Conservation (phyloP, 495 filamentous ascomycete species). For the Penicillium tannophilum region DNA sequence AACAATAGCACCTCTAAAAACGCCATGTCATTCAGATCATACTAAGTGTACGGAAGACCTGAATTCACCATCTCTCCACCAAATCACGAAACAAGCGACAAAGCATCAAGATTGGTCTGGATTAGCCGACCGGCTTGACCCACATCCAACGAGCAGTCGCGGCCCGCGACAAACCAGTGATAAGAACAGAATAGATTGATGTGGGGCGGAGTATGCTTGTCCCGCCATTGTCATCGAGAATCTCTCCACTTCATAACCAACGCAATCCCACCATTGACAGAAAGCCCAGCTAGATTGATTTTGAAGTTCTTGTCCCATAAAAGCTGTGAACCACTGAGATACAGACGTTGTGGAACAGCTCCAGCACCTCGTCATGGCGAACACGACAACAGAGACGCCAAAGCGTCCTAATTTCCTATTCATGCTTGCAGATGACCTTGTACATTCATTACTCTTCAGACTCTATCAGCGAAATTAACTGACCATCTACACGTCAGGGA, state of each 20-base stretch:
- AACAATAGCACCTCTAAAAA: not conserved
- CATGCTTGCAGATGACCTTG: conserved; percentile 41
- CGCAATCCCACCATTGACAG: not conserved
- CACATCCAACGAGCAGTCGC: not conserved
- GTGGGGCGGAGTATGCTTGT: conserved; percentile 9
- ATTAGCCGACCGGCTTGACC: conserved; percentile 1
- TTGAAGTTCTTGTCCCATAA: not conserved
- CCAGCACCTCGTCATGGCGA: not conserved
- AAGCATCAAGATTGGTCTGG: not conserved
- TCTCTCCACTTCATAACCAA: not conserved
- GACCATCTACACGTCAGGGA: conserved; percentile 9
- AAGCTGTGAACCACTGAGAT: not conserved
- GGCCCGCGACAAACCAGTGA: conserved; percentile 1
- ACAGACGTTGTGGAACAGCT: not conserved
- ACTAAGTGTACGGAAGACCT: not conserved
- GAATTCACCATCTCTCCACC: conserved; percentile 8
- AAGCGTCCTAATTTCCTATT: conserved; percentile 39
- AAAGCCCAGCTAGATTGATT: not conserved
- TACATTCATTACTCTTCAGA: not conserved
- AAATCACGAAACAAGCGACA: conserved; percentile 9
- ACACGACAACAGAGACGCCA: not conserved
- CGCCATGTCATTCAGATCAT: not conserved
- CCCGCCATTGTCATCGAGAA: not conserved
- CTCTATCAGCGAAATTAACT: not conserved
- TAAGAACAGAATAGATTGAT: not conserved